Evolutionary conservation across 441 rosid species (phyloP), one percentile per base, ranked within the genome.

Genomic region (Bocquillonia castaneifolia): DNA sequence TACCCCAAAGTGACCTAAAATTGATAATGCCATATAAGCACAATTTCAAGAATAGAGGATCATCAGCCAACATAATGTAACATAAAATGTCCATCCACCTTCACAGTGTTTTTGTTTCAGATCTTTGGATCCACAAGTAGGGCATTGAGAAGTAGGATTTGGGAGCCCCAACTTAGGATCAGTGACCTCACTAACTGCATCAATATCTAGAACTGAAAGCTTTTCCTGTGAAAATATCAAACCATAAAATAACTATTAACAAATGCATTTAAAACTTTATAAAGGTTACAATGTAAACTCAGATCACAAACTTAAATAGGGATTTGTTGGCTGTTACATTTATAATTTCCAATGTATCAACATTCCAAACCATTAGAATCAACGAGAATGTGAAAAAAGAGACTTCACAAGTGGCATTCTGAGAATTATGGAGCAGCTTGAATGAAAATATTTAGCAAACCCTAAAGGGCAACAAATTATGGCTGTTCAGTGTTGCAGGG

Each of bases 161-260:
- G 99, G 99, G 22, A 95, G 81, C 10, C 99, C 99, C 75, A 95
- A 66, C 67, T 76, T 79, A 34, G 91, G 72, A 88, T 95, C 95
- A 53, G 81, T 82, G 54, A 92, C 97, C 74, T 89, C 86, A 74
- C 73, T 72, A 1, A 73, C 64, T 58, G 91, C 68, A 54, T 77
- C 78, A 56, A 95, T 81, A 14, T 50, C 74, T 62, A 84, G 39
- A 18, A 70, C 80, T 66, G 92, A 61, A 80, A 83, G 65, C 44
- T 80, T 86, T 67, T 79, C 92, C 99, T 95, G 83, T 74, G 57
- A 72, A 58, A 64, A 40, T 28, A 74, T 48, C 70, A 75, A 9
- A 63, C 25, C 5, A 67, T 39, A 17, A 40, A 55, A 25, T 13
- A 5, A 68, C 28, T 44, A 26, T 32, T 44, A 55, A 44, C 8